Percentiles rank a stretch among this genome's conserved stretches.
Evolutionary conservation across 148 eudicot species (phyloP).

Genomic region (Oxyria digyna): DNA sequence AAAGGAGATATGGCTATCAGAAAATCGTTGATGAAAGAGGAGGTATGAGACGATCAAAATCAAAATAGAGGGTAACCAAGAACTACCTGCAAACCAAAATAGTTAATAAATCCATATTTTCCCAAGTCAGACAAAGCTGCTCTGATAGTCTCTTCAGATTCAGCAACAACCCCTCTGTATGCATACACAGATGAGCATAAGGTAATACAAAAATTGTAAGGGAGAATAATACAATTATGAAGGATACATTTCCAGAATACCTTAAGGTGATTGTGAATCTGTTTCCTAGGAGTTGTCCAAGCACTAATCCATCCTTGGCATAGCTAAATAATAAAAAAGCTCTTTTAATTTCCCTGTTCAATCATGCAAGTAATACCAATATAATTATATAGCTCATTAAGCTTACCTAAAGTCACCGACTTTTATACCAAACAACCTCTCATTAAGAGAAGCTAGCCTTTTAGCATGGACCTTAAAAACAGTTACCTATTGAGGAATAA

Average conservation of each 20-base stretch:
- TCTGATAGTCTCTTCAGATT: slow-evolving; percentile 63
- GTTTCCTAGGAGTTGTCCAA: slow-evolving; percentile 88
- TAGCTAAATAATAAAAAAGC: slow-evolving; percentile 39
- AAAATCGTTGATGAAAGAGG: not conserved
- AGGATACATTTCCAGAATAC: slow-evolving; percentile 18
- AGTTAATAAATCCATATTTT: slow-evolving; percentile 74
- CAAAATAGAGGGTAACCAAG: slow-evolving; percentile 4
- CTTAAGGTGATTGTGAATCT: slow-evolving; percentile 79
- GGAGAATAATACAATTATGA: not conserved
- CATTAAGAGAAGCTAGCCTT: slow-evolving; percentile 72
- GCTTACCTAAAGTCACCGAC: slow-evolving; percentile 89
- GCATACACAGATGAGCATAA: slow-evolving; percentile 17
- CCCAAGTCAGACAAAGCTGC: slow-evolving; percentile 71
- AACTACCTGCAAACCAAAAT: slow-evolving; percentile 85
- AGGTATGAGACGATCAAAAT: not conserved
- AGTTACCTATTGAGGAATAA: slow-evolving; percentile 46
- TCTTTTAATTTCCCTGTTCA: slow-evolving; percentile 4
- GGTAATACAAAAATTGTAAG: not conserved
- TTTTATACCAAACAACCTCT: slow-evolving; percentile 75
- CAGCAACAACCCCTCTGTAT: slow-evolving; percentile 74
- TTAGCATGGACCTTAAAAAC: slow-evolving; percentile 77
- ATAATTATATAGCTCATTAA: slow-evolving; percentile 1
- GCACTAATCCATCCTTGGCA: slow-evolving; percentile 81
- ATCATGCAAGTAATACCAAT: slow-evolving; percentile 3
- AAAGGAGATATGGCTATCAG: not conserved